Conservation (phyloP, 805 yeast species). For the Starmerella vitae region DNA sequence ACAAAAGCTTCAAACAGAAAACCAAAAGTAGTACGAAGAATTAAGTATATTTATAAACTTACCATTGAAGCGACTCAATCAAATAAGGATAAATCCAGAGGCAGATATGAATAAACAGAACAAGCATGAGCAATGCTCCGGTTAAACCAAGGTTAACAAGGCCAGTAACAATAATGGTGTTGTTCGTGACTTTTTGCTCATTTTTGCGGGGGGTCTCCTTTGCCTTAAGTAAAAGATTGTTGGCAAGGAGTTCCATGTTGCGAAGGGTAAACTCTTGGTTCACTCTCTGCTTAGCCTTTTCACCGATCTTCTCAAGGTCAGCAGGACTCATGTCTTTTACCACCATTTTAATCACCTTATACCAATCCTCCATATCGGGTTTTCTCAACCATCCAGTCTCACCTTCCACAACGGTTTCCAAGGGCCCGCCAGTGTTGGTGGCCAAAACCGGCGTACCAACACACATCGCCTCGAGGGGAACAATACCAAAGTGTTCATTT, state of each 20-base stretch:
- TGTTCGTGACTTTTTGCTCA: slow-evolving; percentile 8
- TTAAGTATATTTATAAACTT: not conserved
- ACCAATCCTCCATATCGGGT: slow-evolving; percentile 28
- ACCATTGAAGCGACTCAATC: slow-evolving; percentile 13
- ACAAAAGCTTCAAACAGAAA: too few species aligned
- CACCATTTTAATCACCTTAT: slow-evolving; percentile 24
- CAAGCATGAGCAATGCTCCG: not conserved
- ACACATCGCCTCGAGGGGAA: slow-evolving; percentile 90
- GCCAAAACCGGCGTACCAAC: slow-evolving; percentile 75
- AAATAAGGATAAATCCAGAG: slow-evolving; percentile 7
- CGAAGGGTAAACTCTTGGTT: slow-evolving; percentile 24
- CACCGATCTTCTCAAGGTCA: slow-evolving; percentile 24
- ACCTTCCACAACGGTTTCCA: slow-evolving; percentile 51
- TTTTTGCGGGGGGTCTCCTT: slow-evolving; percentile 14
- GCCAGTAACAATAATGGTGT: slow-evolving; percentile 7
- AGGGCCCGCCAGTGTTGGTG: slow-evolving; percentile 81
- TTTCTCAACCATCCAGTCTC: slow-evolving; percentile 31
- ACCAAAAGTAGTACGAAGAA: too few species aligned
- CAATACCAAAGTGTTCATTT: slow-evolving; percentile 93
- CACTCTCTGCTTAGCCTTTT: slow-evolving; percentile 25
- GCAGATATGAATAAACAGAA: not conserved
- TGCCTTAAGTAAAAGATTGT: slow-evolving; percentile 15
- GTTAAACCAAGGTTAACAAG: not conserved
- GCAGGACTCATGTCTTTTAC: slow-evolving; percentile 17
- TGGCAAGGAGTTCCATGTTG: slow-evolving; percentile 25